phyloP scores from a whole-genome alignment of 176 grass and related monocot genomes.

The Eleusine indica region DNA sequence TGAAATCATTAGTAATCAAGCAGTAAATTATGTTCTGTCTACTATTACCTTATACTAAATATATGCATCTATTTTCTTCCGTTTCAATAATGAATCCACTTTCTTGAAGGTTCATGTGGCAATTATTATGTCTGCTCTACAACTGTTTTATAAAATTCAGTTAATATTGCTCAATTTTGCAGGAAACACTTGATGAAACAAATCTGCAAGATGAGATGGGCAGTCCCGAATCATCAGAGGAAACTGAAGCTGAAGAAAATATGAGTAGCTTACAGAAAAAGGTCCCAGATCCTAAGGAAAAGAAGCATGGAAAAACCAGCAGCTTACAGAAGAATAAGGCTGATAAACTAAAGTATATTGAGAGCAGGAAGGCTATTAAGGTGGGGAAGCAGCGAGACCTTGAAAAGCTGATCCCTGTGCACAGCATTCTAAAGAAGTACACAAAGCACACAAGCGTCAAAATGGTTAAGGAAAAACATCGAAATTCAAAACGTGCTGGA shows the following conservation, averaged over 20 bases:
- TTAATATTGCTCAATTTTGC: constrained; percentile 30
- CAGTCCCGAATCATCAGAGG: constrained; percentile 38
- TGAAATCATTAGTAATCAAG: too few relatives aligned
- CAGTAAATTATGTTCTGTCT: too few relatives aligned
- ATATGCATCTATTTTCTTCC: not conserved
- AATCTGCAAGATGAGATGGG: constrained; percentile 25
- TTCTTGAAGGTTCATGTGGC: constrained; percentile 7
- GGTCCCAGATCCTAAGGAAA: constrained; percentile 25
- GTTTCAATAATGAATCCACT: not conserved
- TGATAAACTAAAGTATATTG: constrained; percentile 19
- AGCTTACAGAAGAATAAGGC: constrained; percentile 41
- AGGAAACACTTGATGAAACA: constrained; percentile 32
- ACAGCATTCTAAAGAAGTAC: constrained; percentile 60
- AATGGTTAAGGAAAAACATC: constrained; percentile 50
- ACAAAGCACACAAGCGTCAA: constrained; percentile 54
- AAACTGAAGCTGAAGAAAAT: constrained; percentile 31
- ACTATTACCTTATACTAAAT: too few relatives aligned
- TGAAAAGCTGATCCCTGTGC: constrained; percentile 46
- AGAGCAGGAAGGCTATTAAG: constrained; percentile 34
- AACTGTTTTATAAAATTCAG: not conserved
- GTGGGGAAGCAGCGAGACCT: constrained; percentile 26
- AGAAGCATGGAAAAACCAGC: constrained; percentile 30
- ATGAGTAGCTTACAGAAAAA: constrained; percentile 22
- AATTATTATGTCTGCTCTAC: constrained; percentile 14
- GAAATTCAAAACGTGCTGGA: constrained; percentile 28